phyloP scores from a whole-genome alignment of 1,284 basidiomycete genomes.

The Cryptococcus depauperatus region DNA sequence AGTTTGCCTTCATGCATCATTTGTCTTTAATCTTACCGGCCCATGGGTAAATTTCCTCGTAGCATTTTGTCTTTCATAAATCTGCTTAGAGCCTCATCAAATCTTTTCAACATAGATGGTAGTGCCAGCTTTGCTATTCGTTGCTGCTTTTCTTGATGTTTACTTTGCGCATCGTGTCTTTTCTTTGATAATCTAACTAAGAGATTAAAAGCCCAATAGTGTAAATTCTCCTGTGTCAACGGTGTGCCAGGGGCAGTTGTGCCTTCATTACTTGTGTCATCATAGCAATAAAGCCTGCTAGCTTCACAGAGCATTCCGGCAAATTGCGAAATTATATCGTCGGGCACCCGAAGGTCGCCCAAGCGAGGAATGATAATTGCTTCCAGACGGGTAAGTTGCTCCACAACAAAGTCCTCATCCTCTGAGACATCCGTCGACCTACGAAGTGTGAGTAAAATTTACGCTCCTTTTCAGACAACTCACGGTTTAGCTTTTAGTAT shows the following conservation, averaged over 20 bases:
- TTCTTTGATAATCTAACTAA: slow-evolving; percentile 50
- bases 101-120: slow-evolving; percentile 64
- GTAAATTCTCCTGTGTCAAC: slow-evolving; percentile 70
- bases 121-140: slow-evolving; percentile 59
- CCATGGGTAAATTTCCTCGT: slow-evolving; percentile 74
- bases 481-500: slow-evolving; percentile 79
- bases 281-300: slow-evolving; percentile 56
- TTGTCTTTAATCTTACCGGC: slow-evolving; percentile 51
- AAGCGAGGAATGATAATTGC: slow-evolving; percentile 68
- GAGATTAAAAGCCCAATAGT: slow-evolving; percentile 90
- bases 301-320: slow-evolving; percentile 67
- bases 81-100: slow-evolving; percentile 56
- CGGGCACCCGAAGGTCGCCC: slow-evolving; percentile 61
- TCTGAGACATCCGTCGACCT: slow-evolving; percentile 58
- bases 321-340: slow-evolving; percentile 61
- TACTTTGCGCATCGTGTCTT: neutral
- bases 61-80: slow-evolving; percentile 76
- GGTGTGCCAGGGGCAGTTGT: slow-evolving; percentile 41
- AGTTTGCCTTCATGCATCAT: neutral
- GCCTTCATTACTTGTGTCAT: slow-evolving; percentile 18
- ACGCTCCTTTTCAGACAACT: slow-evolving; percentile 35
- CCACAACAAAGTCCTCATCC: slow-evolving; percentile 82
- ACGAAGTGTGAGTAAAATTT: too few species aligned
- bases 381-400: slow-evolving; percentile 69
- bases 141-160: neutral